Evolutionary conservation across 805 yeast genomes (phyloP), one percentile per base, ranked within the genome.

Genomic region (Candida ponderosae): DNA sequence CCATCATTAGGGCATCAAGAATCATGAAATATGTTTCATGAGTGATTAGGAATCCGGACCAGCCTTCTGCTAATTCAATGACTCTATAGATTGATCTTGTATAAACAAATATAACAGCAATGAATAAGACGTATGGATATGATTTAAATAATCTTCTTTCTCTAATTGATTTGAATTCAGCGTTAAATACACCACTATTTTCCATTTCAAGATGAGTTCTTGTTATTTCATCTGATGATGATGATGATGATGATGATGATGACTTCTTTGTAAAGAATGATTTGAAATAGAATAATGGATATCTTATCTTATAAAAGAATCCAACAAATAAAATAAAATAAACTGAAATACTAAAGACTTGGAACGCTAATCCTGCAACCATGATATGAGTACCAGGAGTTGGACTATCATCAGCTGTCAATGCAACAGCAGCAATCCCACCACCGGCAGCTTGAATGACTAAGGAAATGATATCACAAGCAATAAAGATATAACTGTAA

Each of bases 291-390:
- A 24, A 24, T 6, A 24, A 13, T 24, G 28, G 28, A 29, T 43
- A 50, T 32, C 57, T 66, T 18, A 72, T 59, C 27, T 62, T 57
- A 48, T 52, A 61, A 17, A 70, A 46, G 56, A 82, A 75, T 35
- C 65, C 62, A 28, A 57, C 50, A 62, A 73, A 70, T 11, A 82
- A 57, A 6, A 59, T 19, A 24, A 79, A 56, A 56, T 84, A 88
- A 2, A 77, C 38, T 2, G 70, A 48, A 81, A 88, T 81, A 5
- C 85, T 70, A 5, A 71, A 57, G 5, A 85, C 89, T 60, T 88
- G 96, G 50, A 81, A 68, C 0, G 79, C 81, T 34, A 88, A 66
- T 7, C 96, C 96, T 3, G 72, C 89, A 33, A 85, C 72, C 80
- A 87, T 82, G 34, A 81, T 56, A 51, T 77, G 66, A 2, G 82